Base-by-base conservation (phyloP, 768 basidiomycete species). In the Pisolithus tinctorius region DNA sequence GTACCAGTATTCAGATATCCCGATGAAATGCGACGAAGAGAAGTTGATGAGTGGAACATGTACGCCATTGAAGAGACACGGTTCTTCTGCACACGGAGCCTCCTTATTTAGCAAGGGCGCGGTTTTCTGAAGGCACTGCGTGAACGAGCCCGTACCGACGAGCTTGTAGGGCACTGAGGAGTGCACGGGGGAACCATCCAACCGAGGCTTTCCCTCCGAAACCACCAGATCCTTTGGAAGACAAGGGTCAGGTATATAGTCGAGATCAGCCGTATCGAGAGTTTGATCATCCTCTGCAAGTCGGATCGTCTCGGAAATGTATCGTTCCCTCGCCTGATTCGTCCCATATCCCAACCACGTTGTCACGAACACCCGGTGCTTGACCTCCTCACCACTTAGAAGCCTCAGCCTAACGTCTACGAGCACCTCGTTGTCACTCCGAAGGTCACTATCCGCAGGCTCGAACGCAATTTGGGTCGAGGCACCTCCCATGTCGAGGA, bases 331-430 rank as follows among this genome's bases (percentile, higher is more conserved):
- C n/a, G 93, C 95, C 68, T 93, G 86, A 60, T 98, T 98, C 30
- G 96, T 97, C 11, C 96, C 96, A 64, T 95, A 99, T 10, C 96
- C 96, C 25, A 99, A 71, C 96, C 96, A 98, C 1, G 94, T 97
- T 47, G 96, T 96, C 51, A 97, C 95, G 55, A 98, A 99, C 23
- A 99, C 91, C 54, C 84, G 82, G 70, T 96, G 94, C 51, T 80
- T 79, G 45, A 98, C 87, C 61, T 91, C 90, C 59, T 86, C 78
- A 14, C 95, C 96, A 30, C 84, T 80, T 38, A 98, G 65, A 36
- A 95, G 73, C 45, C 91, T 80, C 51, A 98, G 64, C 34, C 86
- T 76, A 42, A 99, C 93, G 56, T 87, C 83, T 34, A 88, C 79
- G 16, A 98, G 74, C 31, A 57, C 52, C 48, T 82, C 79, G 34